Evolutionary conservation across 257 asterid genomes (phyloP).

Genomic region (Fraxinus americana): DNA sequence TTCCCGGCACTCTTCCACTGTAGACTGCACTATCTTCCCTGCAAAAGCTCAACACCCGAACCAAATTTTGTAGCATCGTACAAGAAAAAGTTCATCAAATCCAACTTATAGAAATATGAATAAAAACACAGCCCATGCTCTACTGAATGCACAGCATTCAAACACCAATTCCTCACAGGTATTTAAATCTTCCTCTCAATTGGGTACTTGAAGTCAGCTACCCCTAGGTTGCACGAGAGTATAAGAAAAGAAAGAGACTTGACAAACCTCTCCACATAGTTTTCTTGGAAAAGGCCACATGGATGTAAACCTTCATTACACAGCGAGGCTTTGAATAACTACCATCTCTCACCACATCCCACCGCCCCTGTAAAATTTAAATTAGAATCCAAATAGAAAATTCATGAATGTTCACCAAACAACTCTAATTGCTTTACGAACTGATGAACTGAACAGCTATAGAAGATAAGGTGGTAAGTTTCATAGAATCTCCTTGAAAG

Average conservation of each 20-base stretch:
- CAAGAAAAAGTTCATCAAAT: background rate
- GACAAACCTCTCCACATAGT: constrained; percentile 89
- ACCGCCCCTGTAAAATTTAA: constrained; percentile 59
- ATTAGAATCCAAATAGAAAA: constrained; percentile 20
- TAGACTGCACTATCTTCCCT: constrained; percentile 97
- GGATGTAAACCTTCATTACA: constrained; percentile 64
- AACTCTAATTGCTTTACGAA: background rate
- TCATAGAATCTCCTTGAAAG: background rate
- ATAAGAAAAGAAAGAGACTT: constrained; percentile 21
- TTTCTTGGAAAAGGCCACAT: constrained; percentile 82
- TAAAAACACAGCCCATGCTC: background rate
- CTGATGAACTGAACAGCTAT: background rate
- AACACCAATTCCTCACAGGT: constrained; percentile 4
- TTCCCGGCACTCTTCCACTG: constrained; percentile 89
- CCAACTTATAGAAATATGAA: background rate
- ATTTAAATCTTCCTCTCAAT: background rate
- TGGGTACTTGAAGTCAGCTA: constrained; percentile 16
- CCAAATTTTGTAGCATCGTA: constrained; percentile 12
- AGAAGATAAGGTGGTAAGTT: background rate
- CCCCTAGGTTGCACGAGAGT: background rate
- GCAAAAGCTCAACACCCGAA: constrained; percentile 40
- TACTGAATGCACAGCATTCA: background rate
- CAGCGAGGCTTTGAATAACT: constrained; percentile 56
- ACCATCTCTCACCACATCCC: constrained; percentile 74
- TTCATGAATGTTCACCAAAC: constrained; percentile 13